Conservation (phyloP, 495 filamentous ascomycete genomes). For the Lindgomyces ingoldianus region DNA sequence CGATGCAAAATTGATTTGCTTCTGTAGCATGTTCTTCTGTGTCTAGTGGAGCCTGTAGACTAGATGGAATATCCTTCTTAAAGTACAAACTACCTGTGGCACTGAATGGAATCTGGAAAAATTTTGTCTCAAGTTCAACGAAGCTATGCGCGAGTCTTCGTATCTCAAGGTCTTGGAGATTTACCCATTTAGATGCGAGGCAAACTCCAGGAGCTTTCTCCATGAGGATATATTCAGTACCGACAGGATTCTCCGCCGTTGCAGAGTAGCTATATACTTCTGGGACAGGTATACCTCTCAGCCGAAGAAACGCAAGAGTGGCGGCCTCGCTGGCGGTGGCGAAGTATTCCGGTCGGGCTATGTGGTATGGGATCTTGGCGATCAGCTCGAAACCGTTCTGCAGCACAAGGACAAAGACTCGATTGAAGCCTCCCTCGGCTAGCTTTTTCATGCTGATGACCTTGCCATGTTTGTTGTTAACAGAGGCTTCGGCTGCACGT, state of each 20-base stretch:
- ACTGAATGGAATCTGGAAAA: slow-evolving; percentile 39
- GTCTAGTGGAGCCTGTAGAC: slow-evolving; percentile 23
- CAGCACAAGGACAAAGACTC: neutral
- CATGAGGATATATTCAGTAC: slow-evolving; percentile 13
- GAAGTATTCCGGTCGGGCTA: slow-evolving; percentile 3
- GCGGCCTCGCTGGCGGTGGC: slow-evolving; percentile 14
- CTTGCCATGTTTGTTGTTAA: neutral
- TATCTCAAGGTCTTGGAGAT: too few relatives aligned
- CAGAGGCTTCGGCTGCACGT: neutral
- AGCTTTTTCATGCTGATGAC: neutral
- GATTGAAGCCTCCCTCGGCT: neutral
- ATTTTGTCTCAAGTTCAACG: too few relatives aligned
- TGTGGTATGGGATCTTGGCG: neutral
- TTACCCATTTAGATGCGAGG: too few relatives aligned
- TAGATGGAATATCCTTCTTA: slow-evolving; percentile 34
- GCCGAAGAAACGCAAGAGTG: slow-evolving; percentile 7
- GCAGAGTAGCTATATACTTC: slow-evolving; percentile 11
- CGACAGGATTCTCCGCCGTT: slow-evolving; percentile 2
- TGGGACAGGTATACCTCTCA: slow-evolving; percentile 3
- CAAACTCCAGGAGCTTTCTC: too few relatives aligned
- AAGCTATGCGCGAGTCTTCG: too few relatives aligned
- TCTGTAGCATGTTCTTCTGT: slow-evolving; percentile 31
- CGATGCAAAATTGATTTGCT: slow-evolving; percentile 44
- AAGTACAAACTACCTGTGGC: slow-evolving; percentile 48
- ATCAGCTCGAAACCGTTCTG: neutral